Base-by-base conservation (phyloP, 257 asterid species). In the Phtheirospermum japonicum region DNA sequence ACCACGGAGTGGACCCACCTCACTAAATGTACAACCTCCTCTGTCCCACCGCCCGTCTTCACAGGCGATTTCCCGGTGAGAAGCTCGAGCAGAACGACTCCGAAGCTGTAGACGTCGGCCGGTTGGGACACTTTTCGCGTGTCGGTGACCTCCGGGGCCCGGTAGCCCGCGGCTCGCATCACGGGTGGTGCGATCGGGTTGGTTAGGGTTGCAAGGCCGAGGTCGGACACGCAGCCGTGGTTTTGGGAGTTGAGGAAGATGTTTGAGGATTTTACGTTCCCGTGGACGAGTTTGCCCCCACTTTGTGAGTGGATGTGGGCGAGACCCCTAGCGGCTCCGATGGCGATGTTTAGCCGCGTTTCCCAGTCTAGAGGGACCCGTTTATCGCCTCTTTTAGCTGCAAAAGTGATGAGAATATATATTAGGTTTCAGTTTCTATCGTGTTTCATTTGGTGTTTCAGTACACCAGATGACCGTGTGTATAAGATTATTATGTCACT, bases 21-120 rank as follows among this genome's bases (percentile, higher is more conserved):
- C n/a, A 80, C 94, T 59, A 85, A 55, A 40, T 85, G 82, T 75
- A 78, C 61, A 11, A 55, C 84, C 63, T 82, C 85, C 13, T 79
- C 80, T 0, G 79, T 70, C 2, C 79, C 66, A 0, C 67, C 78
- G 3, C 0, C 81, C 67, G 4, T 76, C 65, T 75, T 71, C 28
- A 78, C 72, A 0, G 94, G 89, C 9, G 87, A 80, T 61, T 82
- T 82, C 56, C 94, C 87, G 0, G 85, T 82, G 20, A 85, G 85
- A 65, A 85, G 89, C 60, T 85, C 94, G 8, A 82, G 82, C 39
- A 82, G 57, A 36, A 82, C 65, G 16, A 85, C 94, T 18, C 94
- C 94, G 3, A 78, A 82, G 78, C 94, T 82, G 76, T 80, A 85
- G 43, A 80, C 83, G n/a, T 85, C 94, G 3, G 89, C 71, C 4